These are phyloP conservation scores for Colletotrichum aenigma DNA, from an alignment of 2,329 filamentous ascomycete species.

Conservation along the genomic window DNA sequence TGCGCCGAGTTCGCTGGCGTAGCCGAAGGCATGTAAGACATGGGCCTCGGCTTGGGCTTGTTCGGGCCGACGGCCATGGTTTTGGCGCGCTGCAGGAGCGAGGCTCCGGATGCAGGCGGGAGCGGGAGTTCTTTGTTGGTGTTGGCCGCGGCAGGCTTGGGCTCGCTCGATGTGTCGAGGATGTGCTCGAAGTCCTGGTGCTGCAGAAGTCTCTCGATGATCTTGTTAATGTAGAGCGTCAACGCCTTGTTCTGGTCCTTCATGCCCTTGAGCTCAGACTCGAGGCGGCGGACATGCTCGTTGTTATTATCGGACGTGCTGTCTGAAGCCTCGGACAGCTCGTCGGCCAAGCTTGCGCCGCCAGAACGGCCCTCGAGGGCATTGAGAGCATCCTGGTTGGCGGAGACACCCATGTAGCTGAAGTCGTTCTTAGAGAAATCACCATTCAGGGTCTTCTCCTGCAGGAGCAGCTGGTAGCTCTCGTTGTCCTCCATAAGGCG, in stretches of 20 bases:
- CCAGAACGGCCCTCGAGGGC: slow-evolving; percentile 62
- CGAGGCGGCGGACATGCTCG: slow-evolving; percentile 69
- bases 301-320: slow-evolving; percentile 51
- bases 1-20: slow-evolving; percentile 43
- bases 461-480: slow-evolving; percentile 92
- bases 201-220: slow-evolving; percentile 92
- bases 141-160: slow-evolving; percentile 43
- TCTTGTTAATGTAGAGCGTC: slow-evolving; percentile 98
- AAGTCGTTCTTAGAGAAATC: slow-evolving; percentile 87
- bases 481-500: slow-evolving; percentile 98
- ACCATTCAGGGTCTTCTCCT: slow-evolving; percentile 93
- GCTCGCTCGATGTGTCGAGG: slow-evolving; percentile 72
- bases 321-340: slow-evolving; percentile 75
- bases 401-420: slow-evolving; percentile 65
- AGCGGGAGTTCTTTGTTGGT: slow-evolving; percentile 86
- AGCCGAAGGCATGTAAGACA: slow-evolving; percentile 58
- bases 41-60: slow-evolving; percentile 57
- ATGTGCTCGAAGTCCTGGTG: slow-evolving; percentile 96
- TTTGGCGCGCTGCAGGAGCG: slow-evolving; percentile 66
- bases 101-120: slow-evolving; percentile 59
- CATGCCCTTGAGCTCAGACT: slow-evolving; percentile 77
- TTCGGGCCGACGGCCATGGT: slow-evolving; percentile 56
- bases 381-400: slow-evolving; percentile 68
- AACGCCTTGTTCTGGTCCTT: slow-evolving; percentile 97
- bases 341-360: slow-evolving; percentile 77